These are phyloP conservation scores for Barnettozyma californica DNA, from an alignment of 805 yeast genomes.

Conservation along the genomic window DNA sequence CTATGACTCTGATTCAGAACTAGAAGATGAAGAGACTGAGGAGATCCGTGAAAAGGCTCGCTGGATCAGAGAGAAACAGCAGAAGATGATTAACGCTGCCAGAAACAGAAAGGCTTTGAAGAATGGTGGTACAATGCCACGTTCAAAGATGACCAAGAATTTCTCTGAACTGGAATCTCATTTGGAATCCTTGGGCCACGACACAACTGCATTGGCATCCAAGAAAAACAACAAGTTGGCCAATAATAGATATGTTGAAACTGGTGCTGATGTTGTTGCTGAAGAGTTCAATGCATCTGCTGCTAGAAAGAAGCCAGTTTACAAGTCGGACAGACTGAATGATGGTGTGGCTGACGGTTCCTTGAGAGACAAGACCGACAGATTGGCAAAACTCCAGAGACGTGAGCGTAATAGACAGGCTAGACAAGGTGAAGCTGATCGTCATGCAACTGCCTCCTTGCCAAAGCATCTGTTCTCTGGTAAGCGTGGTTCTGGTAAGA, in stretches of 20 bases:
- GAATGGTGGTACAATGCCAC: slow-evolving; percentile 84
- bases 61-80: slow-evolving; percentile 95
- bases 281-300: slow-evolving; percentile 22
- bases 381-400: slow-evolving; percentile 84
- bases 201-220: slow-evolving; percentile 59
- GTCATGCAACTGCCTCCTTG: slow-evolving; percentile 76
- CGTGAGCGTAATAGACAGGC: slow-evolving; percentile 91
- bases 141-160: slow-evolving; percentile 77
- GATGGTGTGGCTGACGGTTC: slow-evolving; percentile 85
- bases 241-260: slow-evolving; percentile 35
- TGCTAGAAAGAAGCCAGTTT: slow-evolving; percentile 29
- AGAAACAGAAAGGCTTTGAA: slow-evolving; percentile 82
- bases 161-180: slow-evolving; percentile 80
- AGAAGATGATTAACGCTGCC: slow-evolving; percentile 85
- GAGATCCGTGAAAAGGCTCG: slow-evolving; percentile 80
- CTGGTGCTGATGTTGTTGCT: slow-evolving; percentile 65
- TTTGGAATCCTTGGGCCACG: slow-evolving; percentile 87
- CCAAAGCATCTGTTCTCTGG: slow-evolving; percentile 96
- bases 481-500: slow-evolving; percentile 92
- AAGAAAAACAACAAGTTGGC: slow-evolving; percentile 38
- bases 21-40: slow-evolving; percentile 61
- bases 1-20: slow-evolving; percentile 79
- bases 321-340: slow-evolving; percentile 73
- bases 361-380: slow-evolving; percentile 75
- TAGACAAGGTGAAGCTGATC: slow-evolving; percentile 93